Evolutionary conservation across 257 asterid genomes (phyloP), one percentile per base, ranked within the genome.

Genomic region (Parsonsia alboflavescens): DNA sequence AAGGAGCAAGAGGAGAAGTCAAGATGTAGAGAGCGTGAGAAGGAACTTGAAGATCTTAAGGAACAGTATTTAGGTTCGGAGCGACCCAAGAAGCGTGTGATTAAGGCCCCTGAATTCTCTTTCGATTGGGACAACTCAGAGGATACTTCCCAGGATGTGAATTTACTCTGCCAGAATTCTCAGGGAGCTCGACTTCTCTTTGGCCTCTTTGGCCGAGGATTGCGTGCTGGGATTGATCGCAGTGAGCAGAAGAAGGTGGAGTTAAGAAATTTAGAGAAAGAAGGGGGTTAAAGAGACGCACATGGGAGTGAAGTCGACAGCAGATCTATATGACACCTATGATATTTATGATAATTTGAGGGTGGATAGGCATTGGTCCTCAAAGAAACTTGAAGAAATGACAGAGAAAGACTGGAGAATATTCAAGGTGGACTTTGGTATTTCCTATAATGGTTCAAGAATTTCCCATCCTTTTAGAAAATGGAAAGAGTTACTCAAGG

Each of bases 361-460:
- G 79, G 82, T 64, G 17, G 84, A 81, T 65, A 52, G 79, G 11
- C 84, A 81, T 21, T 81, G 84, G 84, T 68, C 82, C 5, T 77
- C 77, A 26, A 81, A 77, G 77, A 81, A 74, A 61, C 75, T 77
- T 10, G 80, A 81, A 70, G 82, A 81, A 49, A 81, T 81, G 84
- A 70, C 79, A 39, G 84, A 81, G 78, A 77, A 82, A 49, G 84
- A 81, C 50, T 81, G 84, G 84, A 73, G 84, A 49, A 81, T 81
- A 62, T 81, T 81, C 69, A 74, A 77, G 73, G 84, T 77, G 61
- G 85, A 81, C 68, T 76, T 75, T 68, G 72, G 72, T 56, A 76
- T 80, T 57, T 80, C 83, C 7, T 80, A 75, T 7, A 80, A 76
- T 63, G 83, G 83, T 56, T 80, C 83, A 1, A 80, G 72, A 46